Percentiles rank a stretch among this genome's conserved stretches.
phyloP scores from a whole-genome alignment of 768 basidiomycete species.

The Termitomyces sp. region DNA sequence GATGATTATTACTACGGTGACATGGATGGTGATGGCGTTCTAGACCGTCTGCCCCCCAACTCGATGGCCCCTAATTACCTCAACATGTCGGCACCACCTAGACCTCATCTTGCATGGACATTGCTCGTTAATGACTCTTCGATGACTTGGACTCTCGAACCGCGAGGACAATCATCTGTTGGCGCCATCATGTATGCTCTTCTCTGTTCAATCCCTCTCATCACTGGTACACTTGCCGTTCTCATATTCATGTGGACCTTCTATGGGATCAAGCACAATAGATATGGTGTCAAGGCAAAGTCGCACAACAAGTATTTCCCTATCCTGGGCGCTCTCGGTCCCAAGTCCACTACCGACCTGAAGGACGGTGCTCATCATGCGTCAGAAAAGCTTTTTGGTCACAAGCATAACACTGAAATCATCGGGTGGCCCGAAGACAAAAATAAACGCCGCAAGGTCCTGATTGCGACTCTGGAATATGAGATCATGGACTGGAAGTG shows the following conservation, averaged over 20 bases:
- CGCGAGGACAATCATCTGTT: slow-evolving; percentile 77
- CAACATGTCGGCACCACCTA: slow-evolving; percentile 89
- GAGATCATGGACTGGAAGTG: slow-evolving; percentile 97
- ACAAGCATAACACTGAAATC: slow-evolving; percentile 63
- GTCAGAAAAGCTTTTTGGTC: slow-evolving; percentile 72
- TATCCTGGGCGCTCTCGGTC: slow-evolving; percentile 65
- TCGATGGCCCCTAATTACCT: slow-evolving; percentile 81
- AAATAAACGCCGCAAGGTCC: slow-evolving; percentile 85
- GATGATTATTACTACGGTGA: slow-evolving; percentile 95
- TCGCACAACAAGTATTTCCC: slow-evolving; percentile 81
- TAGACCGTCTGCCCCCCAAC: slow-evolving; percentile 92
- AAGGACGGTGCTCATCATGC: slow-evolving; percentile 59
- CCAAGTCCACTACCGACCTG: slow-evolving; percentile 68
- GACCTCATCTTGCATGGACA: slow-evolving; percentile 87
- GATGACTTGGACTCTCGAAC: slow-evolving; percentile 75
- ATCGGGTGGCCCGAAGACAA: slow-evolving; percentile 98
- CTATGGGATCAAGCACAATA: slow-evolving; percentile 94
- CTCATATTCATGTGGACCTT: slow-evolving; percentile 92
- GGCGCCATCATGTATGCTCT: slow-evolving; percentile 89
- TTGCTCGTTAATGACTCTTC: slow-evolving; percentile 75
- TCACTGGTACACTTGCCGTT: slow-evolving; percentile 83
- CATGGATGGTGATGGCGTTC: slow-evolving; percentile 78
- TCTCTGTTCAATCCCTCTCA: slow-evolving; percentile 74
- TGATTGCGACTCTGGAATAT: slow-evolving; percentile 92
- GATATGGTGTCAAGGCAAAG: slow-evolving; percentile 81